phyloP scores from a whole-genome alignment of 345 rosid genomes.

The Orychophragmus violaceus region DNA sequence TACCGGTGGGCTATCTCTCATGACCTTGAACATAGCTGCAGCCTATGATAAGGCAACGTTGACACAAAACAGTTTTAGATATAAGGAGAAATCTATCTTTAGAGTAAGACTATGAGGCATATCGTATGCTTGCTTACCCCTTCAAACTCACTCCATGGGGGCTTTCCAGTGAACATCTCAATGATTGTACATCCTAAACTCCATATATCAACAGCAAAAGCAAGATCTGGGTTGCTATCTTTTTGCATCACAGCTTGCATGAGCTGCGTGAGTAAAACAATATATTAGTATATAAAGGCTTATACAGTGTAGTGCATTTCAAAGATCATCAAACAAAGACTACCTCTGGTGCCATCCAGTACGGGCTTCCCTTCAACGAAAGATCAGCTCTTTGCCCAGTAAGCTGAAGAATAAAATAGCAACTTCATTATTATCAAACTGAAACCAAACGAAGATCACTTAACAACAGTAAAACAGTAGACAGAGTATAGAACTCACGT shows the following conservation, averaged over 20 bases:
- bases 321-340: not conserved
- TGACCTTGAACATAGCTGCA: conserved; percentile 93
- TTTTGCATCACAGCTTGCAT: conserved; percentile 89
- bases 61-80: not conserved
- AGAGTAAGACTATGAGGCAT: not conserved
- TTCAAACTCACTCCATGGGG: conserved; percentile 96
- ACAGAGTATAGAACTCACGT: conserved; percentile 46
- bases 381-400: conserved; percentile 84
- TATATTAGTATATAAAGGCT: conserved; percentile 13
- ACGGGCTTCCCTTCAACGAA: conserved; percentile 91
- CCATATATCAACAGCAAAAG: conserved; percentile 97
- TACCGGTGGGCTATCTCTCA: conserved; percentile 73
- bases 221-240: conserved; percentile 67
- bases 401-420: conserved; percentile 45
- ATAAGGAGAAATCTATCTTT: not conserved
- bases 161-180: conserved; percentile 94
- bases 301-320: not conserved
- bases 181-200: conserved; percentile 95
- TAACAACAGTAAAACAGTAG: not conserved
- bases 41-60: conserved; percentile 45
- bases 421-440: not conserved
- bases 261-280: conserved; percentile 44
- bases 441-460: not conserved
- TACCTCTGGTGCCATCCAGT: conserved; percentile 99
- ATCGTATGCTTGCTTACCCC: conserved; percentile 65